Conservation (phyloP, 148 eudicot species). For the Salicornia ramosissima region DNA sequence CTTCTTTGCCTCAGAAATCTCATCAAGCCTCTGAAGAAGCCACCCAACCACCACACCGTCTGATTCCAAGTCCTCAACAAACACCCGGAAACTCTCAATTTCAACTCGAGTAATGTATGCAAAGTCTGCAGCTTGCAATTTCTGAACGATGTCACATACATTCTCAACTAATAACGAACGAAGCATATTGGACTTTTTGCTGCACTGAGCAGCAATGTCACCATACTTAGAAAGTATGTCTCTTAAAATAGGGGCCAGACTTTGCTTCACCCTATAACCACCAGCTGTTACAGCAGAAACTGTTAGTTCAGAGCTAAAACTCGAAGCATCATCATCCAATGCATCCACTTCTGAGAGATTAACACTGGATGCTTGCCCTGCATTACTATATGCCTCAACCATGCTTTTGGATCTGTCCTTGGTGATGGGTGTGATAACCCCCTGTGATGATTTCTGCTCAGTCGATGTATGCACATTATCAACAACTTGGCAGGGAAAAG, state of each 20-base stretch:
- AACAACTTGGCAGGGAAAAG: not conserved
- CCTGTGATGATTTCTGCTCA: not conserved
- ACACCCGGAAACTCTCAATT: slow-evolving; percentile 7
- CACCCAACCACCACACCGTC: slow-evolving; percentile 21
- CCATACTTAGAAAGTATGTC: slow-evolving; percentile 20
- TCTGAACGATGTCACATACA: slow-evolving; percentile 19
- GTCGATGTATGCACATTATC: not conserved
- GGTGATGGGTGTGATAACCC: not conserved
- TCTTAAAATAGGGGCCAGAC: slow-evolving; percentile 16
- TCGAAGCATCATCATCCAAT: slow-evolving; percentile 22
- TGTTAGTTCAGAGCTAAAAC: not conserved
- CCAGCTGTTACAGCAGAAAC: slow-evolving; percentile 8
- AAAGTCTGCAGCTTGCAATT: slow-evolving; percentile 13
- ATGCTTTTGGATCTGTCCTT: not conserved
- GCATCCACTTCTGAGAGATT: slow-evolving; percentile 23
- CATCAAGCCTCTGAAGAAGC: slow-evolving; percentile 23
- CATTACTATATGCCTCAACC: not conserved
- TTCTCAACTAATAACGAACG: slow-evolving; percentile 24
- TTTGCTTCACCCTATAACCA: slow-evolving; percentile 23
- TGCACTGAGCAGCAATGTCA: slow-evolving; percentile 19
- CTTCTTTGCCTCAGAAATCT: slow-evolving; percentile 18
- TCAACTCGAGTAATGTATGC: slow-evolving; percentile 12
- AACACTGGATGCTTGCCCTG: slow-evolving; percentile 4
- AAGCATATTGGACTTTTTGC: slow-evolving; percentile 10
- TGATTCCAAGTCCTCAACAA: slow-evolving; percentile 19